Conservation (phyloP, 2,329 filamentous ascomycete genomes). For the Colletotrichum karsti region DNA sequence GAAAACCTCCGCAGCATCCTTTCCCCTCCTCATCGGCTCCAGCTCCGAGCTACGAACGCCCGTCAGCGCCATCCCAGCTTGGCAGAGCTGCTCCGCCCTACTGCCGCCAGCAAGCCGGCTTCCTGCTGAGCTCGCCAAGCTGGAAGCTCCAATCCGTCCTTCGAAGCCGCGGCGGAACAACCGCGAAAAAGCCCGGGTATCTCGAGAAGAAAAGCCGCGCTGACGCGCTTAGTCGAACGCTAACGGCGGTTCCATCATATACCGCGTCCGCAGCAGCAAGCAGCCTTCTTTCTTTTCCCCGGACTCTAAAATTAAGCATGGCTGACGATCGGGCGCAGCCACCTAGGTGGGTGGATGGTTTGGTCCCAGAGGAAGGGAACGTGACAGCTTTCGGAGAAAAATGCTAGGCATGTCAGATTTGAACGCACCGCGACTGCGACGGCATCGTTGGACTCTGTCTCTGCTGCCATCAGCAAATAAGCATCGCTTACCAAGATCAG, state of each 20-base stretch:
- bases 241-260: too few relatives aligned
- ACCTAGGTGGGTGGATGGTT: too few relatives aligned
- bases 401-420: neutral
- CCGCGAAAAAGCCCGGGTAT: neutral
- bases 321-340: neutral
- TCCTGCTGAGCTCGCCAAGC: neutral
- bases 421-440: too few relatives aligned
- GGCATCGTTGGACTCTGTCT: neutral
- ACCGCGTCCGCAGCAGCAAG: neutral
- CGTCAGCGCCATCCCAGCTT: neutral
- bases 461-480: neutral
- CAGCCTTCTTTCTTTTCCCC: constrained; percentile 3
- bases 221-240: neutral
- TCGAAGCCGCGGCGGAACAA: neutral
- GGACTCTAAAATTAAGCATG: constrained; percentile 10
- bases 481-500: neutral
- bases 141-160: neutral
- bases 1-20: neutral
- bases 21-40: neutral
- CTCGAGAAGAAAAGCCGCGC: neutral
- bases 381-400: neutral
- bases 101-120: neutral
- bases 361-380: neutral
- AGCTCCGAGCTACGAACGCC: neutral
- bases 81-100: constrained; percentile 8